Evolutionary conservation across 495 filamentous ascomycete species (phyloP).

Genomic region (Penicillium tannophilum): DNA sequence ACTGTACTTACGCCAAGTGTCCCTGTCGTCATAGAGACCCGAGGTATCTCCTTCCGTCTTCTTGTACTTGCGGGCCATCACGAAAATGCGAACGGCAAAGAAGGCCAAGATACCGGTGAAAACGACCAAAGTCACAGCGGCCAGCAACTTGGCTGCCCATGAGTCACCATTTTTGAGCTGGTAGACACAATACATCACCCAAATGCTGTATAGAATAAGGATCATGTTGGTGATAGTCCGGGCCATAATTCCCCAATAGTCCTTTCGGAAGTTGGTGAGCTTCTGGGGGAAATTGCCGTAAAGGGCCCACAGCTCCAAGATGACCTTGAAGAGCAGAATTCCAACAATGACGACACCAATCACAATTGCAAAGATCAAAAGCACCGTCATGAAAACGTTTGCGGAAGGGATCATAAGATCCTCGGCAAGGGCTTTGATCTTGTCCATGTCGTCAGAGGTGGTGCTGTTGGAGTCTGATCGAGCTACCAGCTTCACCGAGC

Average conservation of each 20-base stretch:
- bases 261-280: conserved; percentile 83
- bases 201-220: conserved; percentile 88
- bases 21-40: conserved; percentile 82
- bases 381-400: conserved; percentile 95
- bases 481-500: conserved; percentile 50
- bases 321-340: conserved; percentile 88
- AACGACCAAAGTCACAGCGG: conserved; percentile 73
- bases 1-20: conserved; percentile 92
- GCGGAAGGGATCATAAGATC: conserved; percentile 79
- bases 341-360: conserved; percentile 82
- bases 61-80: conserved; percentile 72
- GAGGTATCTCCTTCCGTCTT: conserved; percentile 71
- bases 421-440: conserved; percentile 75
- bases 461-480: conserved; percentile 44
- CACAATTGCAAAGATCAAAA: conserved; percentile 85
- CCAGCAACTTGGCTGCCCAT: conserved; percentile 88
- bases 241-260: conserved; percentile 90
- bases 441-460: conserved; percentile 44
- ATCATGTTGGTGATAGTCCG: conserved; percentile 91
- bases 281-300: conserved; percentile 84
- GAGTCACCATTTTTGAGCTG: conserved; percentile 94
- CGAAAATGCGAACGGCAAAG: conserved; percentile 83
- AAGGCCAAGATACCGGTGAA: conserved; percentile 79
- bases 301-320: conserved; percentile 88
- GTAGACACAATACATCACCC: conserved; percentile 95